Evolutionary conservation across 2,329 filamentous ascomycete genomes (phyloP), one percentile per base, ranked within the genome.

Genomic region (Cytospora schulzeri): DNA sequence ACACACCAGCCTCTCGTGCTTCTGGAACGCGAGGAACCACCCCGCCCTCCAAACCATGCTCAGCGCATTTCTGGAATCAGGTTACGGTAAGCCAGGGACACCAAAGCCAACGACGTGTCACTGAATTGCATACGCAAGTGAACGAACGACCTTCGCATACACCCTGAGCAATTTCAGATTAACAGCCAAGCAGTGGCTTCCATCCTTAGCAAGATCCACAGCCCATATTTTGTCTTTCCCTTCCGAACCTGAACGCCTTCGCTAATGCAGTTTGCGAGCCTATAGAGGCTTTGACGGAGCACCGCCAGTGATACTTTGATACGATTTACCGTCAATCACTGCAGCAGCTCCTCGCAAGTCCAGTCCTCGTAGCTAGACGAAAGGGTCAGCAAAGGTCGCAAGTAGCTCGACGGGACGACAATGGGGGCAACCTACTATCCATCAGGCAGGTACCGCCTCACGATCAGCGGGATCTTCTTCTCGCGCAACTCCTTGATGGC

Each of bases 391-490:
- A 41, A 12, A 31, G 12, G 26, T 12, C 11, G 15, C 14, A 38
- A 15, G 63, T 19, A 45, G 48, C 54, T 64, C 65, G 60, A 65
- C 55, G 64, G 45, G 19, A 71, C n/a, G 22, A 9, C n/a, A 11
- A 9, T 14, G 4, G 3, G 29, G 24, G 28, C 15, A 35, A 86
- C 91, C 83, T 84, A 96, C 92, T 87, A 97, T 81, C 95, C 95
- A 80, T 99, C 95, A 26, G 95, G 95, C 75, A 99, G 85, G 80
- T 98, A 99, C 74, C 95, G 88, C 76, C 95, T 88, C 69, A 99
- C 91, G 64, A 99, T 95, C 67, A 99, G 80, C 28, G 95, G 95
- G 62, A 99, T 97, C 85, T 99, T 99, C 86, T 98, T 98, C 82
- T 98, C 93, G 69, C 92, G 88, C 76, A 99, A 83, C 80, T 99